Evolutionary conservation across 768 basidiomycete species (phyloP), one percentile per base, ranked within the genome.

Genomic region (Rhodotorula toruloides): DNA sequence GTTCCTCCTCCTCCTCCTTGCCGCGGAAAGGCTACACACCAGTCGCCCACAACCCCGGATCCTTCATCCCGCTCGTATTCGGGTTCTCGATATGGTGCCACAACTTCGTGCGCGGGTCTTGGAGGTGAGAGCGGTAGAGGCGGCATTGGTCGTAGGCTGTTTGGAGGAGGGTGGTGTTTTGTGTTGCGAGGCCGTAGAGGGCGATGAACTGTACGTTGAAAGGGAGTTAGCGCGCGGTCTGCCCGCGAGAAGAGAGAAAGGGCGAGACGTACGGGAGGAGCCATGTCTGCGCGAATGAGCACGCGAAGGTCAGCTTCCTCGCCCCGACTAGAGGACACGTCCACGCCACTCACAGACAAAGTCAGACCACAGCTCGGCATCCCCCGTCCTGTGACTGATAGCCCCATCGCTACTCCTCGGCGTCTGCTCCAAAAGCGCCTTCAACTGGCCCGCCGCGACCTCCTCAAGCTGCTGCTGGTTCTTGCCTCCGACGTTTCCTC

Each of bases 51-150:
- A 87, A 85, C 0, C 89, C 89, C 6, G 77, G 44, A 48, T 48
- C 47, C 71, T 69, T 91, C 89, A 8, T n/a, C 17, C 22, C 46
- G 34, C 29, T 47, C 36, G 10, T 5, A n/a, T 77, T 78, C 34
- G 73, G 79, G 1, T 42, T 25, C 2, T 88, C 89, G 8, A 92
- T 83, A 73, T 93, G 91, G 74, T 81, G 83, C 90, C 90, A 93
- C 36, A 90, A 74, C 0, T 83, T 81, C 0, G 74, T 73, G 0
- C 72, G 55, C 11, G 63, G 34, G 74, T 89, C 86, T 1, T 78
- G 80, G 4, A 92, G 79, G 65, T 87, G 82, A 9, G 81, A 79
- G 21, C 90, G 81, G 74, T 93, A 93, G 0, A 91, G 77, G 47
- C 79, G 81, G 65, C 87, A 84, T 73, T 91, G 90, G 19, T 81